Evolutionary conservation across 2,329 filamentous ascomycete species (phyloP), one percentile per base, ranked within the genome.

Genomic region (Xylariaceae sp.): DNA sequence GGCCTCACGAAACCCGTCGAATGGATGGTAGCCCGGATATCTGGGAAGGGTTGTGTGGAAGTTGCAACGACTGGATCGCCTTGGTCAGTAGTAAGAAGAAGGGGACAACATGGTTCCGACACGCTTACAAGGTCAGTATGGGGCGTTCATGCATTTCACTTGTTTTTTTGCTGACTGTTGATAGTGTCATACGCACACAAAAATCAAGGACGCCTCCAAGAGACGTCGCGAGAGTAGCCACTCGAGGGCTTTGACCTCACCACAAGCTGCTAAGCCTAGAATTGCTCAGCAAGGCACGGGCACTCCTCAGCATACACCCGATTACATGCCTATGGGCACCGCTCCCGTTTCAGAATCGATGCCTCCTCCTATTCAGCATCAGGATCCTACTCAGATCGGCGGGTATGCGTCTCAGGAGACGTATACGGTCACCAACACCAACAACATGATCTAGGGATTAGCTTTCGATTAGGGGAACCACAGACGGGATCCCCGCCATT

Each of bases 21-120:
- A 90, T 89, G 77, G 88, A 92, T 70, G 87, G 88, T 45, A 92
- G 91, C 68, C 85, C 89, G 2, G 89, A 91, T 70, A 88, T 91
- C 2, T 91, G 88, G 87, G 89, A 93, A 71, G 89, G 88, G 1
- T 78, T 91, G 4, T 93, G 89, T 69, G 85, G 88, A 53, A 88
- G 85, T 70, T 92, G 89, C 74, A 88, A 87, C 65, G 88, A 91
- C 62, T 92, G 89, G 89, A 87, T 92, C 65, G 86, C 88, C 10
- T 77, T 92, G 42, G 88, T 92, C 48, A 92, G 88, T 76, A 91
- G 87, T 72, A 93, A 93, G 77, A 93, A 93, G 79, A 92, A 93
- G 77, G 89, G 89, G n/a, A 95, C 90, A 0, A 92, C 90, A 2
- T 95, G 90, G 89, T 95, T 93, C 74, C 81, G 90, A 65, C 90